Evolutionary conservation across 306 rosid genomes (phyloP).

Genomic region (Castanopsis chinensis): DNA sequence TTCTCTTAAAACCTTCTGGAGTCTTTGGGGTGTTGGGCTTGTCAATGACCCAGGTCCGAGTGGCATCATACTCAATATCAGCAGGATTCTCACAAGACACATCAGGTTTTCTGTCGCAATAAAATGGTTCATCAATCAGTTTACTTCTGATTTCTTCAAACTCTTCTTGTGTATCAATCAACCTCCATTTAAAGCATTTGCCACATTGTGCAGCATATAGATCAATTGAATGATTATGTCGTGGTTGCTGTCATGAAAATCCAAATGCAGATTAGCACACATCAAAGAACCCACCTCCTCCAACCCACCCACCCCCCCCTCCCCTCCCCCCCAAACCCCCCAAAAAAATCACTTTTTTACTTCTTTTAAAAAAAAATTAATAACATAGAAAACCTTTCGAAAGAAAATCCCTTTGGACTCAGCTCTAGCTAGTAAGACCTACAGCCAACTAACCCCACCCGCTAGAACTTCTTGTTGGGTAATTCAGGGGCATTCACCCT

Average conservation of each 20-base stretch:
- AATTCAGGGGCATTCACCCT: too few species aligned
- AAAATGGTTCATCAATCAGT: constrained; percentile 50
- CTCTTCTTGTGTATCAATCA: constrained; percentile 65
- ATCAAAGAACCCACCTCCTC: constrained; percentile 3
- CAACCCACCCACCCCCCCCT: too few species aligned
- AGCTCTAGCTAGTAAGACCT: too few species aligned
- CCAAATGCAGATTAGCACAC: constrained; percentile 17
- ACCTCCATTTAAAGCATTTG: constrained; percentile 81
- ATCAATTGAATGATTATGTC: constrained; percentile 39
- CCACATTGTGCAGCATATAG: constrained; percentile 73
- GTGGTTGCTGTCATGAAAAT: constrained; percentile 42
- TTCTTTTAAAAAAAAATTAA: too few species aligned
- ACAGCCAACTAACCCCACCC: too few species aligned
- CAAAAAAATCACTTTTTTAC: too few species aligned
- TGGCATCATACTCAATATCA: constrained; percentile 61
- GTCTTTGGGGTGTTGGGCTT: constrained; percentile 77
- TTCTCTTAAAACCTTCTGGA: constrained; percentile 74
- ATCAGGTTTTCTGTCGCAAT: constrained; percentile 48
- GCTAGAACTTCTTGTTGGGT: too few species aligned
- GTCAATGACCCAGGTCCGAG: constrained; percentile 88
- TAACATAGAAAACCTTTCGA: too few species aligned
- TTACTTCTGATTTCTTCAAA: constrained; percentile 74
- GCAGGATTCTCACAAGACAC: constrained; percentile 67
- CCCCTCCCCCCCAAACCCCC: too few species aligned
- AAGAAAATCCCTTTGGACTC: too few species aligned